Percentiles rank a stretch among this genome's conserved stretches.
Evolutionary conservation across 2,329 filamentous ascomycete species (phyloP).

Genomic region (Davidsoniella neocaledoniae): DNA sequence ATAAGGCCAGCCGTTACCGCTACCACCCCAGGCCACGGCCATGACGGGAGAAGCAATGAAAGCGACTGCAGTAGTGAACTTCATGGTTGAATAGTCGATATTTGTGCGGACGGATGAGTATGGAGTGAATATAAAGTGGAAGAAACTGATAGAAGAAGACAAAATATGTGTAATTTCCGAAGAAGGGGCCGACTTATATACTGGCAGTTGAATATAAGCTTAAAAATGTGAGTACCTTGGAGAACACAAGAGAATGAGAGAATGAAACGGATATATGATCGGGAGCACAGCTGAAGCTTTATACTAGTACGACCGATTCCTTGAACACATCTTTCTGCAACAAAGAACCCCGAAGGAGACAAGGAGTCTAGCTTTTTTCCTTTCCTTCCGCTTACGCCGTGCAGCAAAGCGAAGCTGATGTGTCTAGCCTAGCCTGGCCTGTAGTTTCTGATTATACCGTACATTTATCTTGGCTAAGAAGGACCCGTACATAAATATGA

Average conservation of each 20-base stretch:
- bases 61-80: slow-evolving; percentile 4
- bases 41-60: slow-evolving; percentile 7
- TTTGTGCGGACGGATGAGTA: background rate
- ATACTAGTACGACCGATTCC: too few relatives aligned
- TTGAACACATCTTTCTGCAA: too few relatives aligned
- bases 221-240: background rate
- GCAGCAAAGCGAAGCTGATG: too few relatives aligned
- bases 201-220: background rate
- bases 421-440: too few relatives aligned
- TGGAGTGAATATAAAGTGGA: background rate
- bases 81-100: slow-evolving; percentile 3
- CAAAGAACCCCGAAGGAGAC: too few relatives aligned
- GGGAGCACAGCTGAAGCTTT: too few relatives aligned
- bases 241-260: background rate
- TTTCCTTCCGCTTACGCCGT: too few relatives aligned
- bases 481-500: too few relatives aligned
- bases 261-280: too few relatives aligned
- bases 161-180: background rate
- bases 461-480: too few relatives aligned
- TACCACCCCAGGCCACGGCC: slow-evolving; percentile 7
- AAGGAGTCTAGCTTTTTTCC: too few relatives aligned
- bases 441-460: too few relatives aligned
- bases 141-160: background rate
- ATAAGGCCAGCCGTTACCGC: slow-evolving; percentile 9
- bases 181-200: background rate